Evolutionary conservation across 495 filamentous ascomycete species (phyloP).

Genomic region (Aspergillus baeticus): DNA sequence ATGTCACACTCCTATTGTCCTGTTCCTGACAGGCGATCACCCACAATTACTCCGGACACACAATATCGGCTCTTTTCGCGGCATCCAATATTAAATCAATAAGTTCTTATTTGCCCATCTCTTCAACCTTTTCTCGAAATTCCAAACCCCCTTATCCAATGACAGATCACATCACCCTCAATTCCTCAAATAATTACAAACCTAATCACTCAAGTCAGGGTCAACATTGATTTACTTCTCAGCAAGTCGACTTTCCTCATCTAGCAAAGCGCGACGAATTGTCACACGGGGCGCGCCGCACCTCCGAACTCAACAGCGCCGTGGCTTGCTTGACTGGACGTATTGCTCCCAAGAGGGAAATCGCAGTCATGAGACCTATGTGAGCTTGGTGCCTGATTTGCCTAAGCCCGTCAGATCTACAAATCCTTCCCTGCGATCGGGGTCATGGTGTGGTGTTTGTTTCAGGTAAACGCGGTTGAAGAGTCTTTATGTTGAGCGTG

Average conservation of each 20-base stretch:
- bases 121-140: background rate
- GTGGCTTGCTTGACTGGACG: background rate
- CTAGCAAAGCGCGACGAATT: background rate
- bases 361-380: background rate
- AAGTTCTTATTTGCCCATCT: background rate
- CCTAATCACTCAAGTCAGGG: background rate
- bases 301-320: background rate
- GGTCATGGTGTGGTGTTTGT: slow-evolving; percentile 7
- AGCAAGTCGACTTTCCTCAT: background rate
- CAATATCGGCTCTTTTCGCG: too few relatives aligned
- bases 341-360: slow-evolving; percentile 8
- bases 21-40: background rate
- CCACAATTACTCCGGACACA: too few relatives aligned
- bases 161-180: background rate
- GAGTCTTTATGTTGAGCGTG: too few relatives aligned
- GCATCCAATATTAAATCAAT: too few relatives aligned
- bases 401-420: slow-evolving; percentile 6
- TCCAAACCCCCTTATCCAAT: background rate
- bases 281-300: background rate
- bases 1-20: background rate
- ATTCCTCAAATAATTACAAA: too few relatives aligned
- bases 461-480: slow-evolving; percentile 16
- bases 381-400: slow-evolving; percentile 16
- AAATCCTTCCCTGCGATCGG: slow-evolving; percentile 1
- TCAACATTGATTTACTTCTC: background rate